Evolutionary conservation across 2,329 filamentous ascomycete species (phyloP), one percentile per base, ranked within the genome.

Genomic region (Keithomyces neogunnii): DNA sequence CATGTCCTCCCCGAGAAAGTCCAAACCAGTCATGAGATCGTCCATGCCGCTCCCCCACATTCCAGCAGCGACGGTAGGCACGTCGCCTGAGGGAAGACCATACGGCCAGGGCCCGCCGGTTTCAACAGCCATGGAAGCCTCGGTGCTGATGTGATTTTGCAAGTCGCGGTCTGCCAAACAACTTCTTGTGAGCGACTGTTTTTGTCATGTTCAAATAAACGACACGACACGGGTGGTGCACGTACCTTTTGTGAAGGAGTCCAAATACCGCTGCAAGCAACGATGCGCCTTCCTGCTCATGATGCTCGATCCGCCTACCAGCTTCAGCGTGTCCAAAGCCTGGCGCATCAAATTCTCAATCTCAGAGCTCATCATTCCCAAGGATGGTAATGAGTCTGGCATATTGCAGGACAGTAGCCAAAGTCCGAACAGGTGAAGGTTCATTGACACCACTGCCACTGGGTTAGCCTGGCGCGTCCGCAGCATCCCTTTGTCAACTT

Each of bases 371-470:
- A 46, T 49, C 30, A 54, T 52, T 13, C 53, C 53, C 2, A 56
- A 38, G 1, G 53, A 51, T 3, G 38, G 29, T 30, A 58, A 49
- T 31, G 31, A 9, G 3, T 51, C 44, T n/a, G 44, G n/a, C n/a
- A 30, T 40, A 28, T 54, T 56, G 9, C 45, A 44, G 6, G 57
- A 56, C 1, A 60, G 50, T 13, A 64, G 36, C 62, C 61, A 64
- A 13, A 64, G 56, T 2, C 51, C 59, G 46, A 66, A 62, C 3
- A 60, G 40, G 38, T 66, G 61, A 11, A 64, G 57, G 19, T 56
- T 60, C n/a, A 58, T 57, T 3, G 62, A 62, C 0, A 64, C 55
- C 30, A 57, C 62, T 64, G 36, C 7, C 6, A 31, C 7, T n/a
- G 5, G n/a, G 11, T 7, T 33, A 28, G 30, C 30, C 13, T 8